Conservation (phyloP, 176 grass and related monocot genomes). For the Rhynchospora pubera region DNA sequence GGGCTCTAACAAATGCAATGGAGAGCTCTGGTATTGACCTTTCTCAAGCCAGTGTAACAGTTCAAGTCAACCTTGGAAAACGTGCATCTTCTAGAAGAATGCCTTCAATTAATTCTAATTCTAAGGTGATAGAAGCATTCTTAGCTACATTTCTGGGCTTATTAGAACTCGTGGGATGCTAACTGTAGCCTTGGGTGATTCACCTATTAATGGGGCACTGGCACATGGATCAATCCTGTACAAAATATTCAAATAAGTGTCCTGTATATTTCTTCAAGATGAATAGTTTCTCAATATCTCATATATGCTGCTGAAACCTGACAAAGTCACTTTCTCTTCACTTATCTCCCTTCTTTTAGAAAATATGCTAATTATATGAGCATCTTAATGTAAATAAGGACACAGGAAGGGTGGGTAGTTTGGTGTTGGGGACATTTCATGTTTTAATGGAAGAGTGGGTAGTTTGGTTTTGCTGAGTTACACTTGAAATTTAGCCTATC, state of each 20-base stretch:
- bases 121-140: conserved; percentile 33
- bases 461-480: background rate
- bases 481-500: background rate
- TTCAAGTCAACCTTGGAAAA: conserved; percentile 59
- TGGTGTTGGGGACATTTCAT: background rate
- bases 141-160: background rate
- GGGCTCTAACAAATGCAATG: conserved; percentile 47
- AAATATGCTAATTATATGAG: background rate
- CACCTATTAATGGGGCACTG: too few relatives aligned
- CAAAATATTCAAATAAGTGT: background rate
- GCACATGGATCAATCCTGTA: too few relatives aligned
- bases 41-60: conserved; percentile 51
- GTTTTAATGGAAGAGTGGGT: background rate
- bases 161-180: background rate
- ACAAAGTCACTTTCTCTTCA: background rate
- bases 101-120: conserved; percentile 27
- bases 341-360: background rate
- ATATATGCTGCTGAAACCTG: background rate
- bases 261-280: background rate
- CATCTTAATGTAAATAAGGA: background rate
- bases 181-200: too few relatives aligned
- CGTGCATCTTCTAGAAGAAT: conserved; percentile 38
- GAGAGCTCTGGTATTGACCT: conserved; percentile 55
- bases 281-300: background rate
- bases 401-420: background rate